A percentile compares a stretch with the other conserved stretches of the same genome.
These are phyloP conservation scores for Lasiodiplodia hormozganensis DNA, from an alignment of 2,329 filamentous ascomycete genomes.

Conservation along the genomic window DNA sequence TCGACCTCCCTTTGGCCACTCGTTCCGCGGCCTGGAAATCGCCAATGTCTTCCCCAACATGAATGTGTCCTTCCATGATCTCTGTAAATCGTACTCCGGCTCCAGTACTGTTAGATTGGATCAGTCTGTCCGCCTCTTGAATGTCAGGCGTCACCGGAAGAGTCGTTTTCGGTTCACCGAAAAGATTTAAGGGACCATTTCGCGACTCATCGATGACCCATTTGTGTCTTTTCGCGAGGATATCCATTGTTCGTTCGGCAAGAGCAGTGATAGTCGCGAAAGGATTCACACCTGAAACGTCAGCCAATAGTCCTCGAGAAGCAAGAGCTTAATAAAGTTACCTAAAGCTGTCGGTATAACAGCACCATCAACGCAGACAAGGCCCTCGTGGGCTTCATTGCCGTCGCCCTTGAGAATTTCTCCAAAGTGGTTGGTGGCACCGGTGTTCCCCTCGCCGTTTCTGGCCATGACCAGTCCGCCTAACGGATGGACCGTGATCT, in stretches of 20 bases:
- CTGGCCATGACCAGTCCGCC: conserved; percentile 69
- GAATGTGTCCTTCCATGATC: conserved; percentile 68
- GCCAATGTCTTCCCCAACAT: conserved; percentile 54
- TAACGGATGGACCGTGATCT: conserved; percentile 72
- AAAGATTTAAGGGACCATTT: conserved; percentile 31
- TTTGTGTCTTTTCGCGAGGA: conserved; percentile 49
- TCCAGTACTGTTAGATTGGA: too few species aligned
- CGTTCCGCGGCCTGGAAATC: conserved; percentile 55
- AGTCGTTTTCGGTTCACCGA: conserved; percentile 23
- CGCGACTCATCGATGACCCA: conserved; percentile 52
- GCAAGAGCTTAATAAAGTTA: not conserved
- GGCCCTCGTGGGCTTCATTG: conserved; percentile 60
- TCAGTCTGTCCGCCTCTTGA: too few species aligned
- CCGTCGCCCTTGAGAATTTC: conserved; percentile 64
- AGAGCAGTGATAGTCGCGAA: conserved; percentile 74
- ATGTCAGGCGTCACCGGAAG: too few species aligned
- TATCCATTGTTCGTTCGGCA: conserved; percentile 67
- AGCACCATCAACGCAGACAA: conserved; percentile 68
- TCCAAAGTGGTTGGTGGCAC: conserved; percentile 68
- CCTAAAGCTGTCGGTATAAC: conserved; percentile 68
- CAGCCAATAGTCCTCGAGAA: not conserved
- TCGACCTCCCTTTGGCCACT: conserved; percentile 29
- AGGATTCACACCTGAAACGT: conserved; percentile 61
- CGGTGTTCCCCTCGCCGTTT: conserved; percentile 63
- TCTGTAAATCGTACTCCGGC: conserved; percentile 67